phyloP scores from a whole-genome alignment of 2,329 filamentous ascomycete species.

The Rhynchosporium secalis region DNA sequence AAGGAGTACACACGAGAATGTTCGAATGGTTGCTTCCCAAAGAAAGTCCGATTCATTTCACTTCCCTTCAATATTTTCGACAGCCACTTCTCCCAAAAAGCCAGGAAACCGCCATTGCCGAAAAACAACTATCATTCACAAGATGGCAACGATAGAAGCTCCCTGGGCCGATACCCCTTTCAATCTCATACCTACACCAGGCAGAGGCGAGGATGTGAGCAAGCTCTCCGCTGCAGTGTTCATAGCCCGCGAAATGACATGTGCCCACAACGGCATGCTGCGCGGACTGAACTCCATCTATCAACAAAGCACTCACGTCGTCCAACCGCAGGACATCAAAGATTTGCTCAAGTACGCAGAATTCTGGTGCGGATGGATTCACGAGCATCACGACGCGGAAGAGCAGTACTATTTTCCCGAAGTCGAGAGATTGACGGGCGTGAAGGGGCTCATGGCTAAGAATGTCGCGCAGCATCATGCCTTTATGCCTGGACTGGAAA shows the following conservation, averaged over 20 bases:
- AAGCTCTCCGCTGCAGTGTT: constrained; percentile 15
- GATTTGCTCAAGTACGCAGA: constrained; percentile 34
- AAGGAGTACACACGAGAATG: not conserved
- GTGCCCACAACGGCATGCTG: constrained; percentile 42
- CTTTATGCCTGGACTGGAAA: constrained; percentile 43
- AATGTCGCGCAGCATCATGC: constrained; percentile 45
- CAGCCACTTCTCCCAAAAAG: not conserved
- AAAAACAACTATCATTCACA: not conserved
- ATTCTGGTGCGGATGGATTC: constrained; percentile 35
- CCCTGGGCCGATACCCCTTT: constrained; percentile 23
- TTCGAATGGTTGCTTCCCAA: not conserved
- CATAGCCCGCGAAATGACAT: constrained; percentile 40
- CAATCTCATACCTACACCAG: constrained; percentile 19
- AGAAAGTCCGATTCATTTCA: not conserved
- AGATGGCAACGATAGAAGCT: not conserved
- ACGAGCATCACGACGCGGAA: constrained; percentile 44
- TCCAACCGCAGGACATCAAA: constrained; percentile 42
- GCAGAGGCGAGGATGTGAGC: constrained; percentile 7
- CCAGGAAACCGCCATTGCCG: too few relatives aligned
- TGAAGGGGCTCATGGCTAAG: constrained; percentile 44
- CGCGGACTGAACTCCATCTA: constrained; percentile 43
- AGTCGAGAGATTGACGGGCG: constrained; percentile 41
- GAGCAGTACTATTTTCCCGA: constrained; percentile 44
- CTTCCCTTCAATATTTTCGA: not conserved
- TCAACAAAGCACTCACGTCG: constrained; percentile 40